Evolutionary conservation across 768 basidiomycete genomes (phyloP).

Genomic region (Hysterangium stoloniferum): DNA sequence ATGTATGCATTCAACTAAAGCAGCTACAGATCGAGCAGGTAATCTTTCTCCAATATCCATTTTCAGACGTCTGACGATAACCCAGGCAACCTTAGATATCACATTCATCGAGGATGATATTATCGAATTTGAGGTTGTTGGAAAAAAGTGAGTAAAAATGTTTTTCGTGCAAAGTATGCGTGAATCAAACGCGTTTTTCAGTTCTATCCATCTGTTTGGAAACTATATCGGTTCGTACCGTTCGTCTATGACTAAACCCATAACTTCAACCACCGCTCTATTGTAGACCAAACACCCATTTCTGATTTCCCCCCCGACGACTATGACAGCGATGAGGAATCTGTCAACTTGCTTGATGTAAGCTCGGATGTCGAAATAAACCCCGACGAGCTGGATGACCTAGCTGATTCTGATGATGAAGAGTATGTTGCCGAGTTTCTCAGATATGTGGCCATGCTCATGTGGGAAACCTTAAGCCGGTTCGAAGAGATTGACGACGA

Average conservation of each 20-base stretch:
- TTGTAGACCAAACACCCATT: conserved; percentile 4
- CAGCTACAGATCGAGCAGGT: background rate
- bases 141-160: conserved; percentile 63
- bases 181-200: conserved; percentile 22
- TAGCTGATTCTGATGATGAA: conserved; percentile 39
- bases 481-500: conserved; percentile 64
- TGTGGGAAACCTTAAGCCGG: conserved; percentile 35
- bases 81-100: conserved; percentile 66
- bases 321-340: conserved; percentile 39
- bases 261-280: conserved; percentile 2
- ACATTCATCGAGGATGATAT: conserved; percentile 59
- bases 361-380: conserved; percentile 80
- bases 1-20: background rate
- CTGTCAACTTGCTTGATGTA: conserved; percentile 57
- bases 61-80: conserved; percentile 29
- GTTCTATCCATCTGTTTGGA: conserved; percentile 70
- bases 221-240: conserved; percentile 67
- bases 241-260: conserved; percentile 6
- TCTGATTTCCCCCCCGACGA: conserved; percentile 23
- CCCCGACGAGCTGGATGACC: conserved; percentile 39
- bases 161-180: background rate
- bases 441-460: background rate
- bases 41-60: background rate
- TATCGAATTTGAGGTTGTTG: conserved; percentile 61
- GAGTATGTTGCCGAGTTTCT: conserved; percentile 12